Conservation (phyloP, 345 rosid species). For the Eucalyptus decipiens region DNA sequence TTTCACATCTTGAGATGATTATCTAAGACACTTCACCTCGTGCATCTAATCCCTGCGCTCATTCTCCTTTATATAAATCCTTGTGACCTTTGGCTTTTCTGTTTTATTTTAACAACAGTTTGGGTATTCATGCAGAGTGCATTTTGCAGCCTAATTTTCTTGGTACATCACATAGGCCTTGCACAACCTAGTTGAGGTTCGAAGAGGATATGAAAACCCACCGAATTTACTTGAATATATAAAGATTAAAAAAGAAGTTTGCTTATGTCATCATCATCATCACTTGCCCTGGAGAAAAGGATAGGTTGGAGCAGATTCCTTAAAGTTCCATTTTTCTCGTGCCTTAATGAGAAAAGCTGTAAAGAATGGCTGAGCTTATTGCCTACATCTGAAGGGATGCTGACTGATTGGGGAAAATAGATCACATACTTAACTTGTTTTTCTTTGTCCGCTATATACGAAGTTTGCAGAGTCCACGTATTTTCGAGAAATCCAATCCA, state of each 20-base stretch:
- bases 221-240: background rate
- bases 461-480: slow-evolving; percentile 46
- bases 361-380: background rate
- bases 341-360: background rate
- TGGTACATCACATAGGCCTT: background rate
- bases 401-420: background rate
- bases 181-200: background rate
- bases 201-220: background rate
- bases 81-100: background rate
- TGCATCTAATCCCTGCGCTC: background rate
- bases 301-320: background rate
- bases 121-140: background rate
- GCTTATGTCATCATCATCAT: background rate
- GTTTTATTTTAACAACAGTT: background rate
- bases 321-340: background rate
- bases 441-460: slow-evolving; percentile 34
- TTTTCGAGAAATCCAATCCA: slow-evolving; percentile 69
- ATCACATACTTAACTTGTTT: slow-evolving; percentile 66
- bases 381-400: background rate
- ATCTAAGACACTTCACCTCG: background rate
- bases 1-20: background rate
- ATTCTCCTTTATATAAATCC: background rate
- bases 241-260: background rate
- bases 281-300: background rate
- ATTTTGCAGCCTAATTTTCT: background rate